phyloP scores from a whole-genome alignment of 2,329 filamentous ascomycete genomes.

The Biscogniauxia marginata region DNA sequence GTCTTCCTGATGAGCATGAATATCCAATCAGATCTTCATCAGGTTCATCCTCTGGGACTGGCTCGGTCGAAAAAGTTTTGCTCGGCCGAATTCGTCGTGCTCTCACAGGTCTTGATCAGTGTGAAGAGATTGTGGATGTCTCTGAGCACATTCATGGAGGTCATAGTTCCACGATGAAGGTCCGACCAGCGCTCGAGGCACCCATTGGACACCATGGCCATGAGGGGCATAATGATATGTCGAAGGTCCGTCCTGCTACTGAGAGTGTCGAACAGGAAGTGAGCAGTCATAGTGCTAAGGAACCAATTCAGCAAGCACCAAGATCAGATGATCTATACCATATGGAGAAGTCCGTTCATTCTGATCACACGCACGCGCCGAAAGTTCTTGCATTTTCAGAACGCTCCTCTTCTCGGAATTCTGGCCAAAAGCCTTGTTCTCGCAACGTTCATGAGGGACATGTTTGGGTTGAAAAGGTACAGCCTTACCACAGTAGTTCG shows the following conservation, averaged over 20 bases:
- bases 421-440: slow-evolving; percentile 1
- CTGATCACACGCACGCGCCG: slow-evolving; percentile 11
- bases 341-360: slow-evolving; percentile 10
- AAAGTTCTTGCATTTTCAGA: slow-evolving; percentile 21
- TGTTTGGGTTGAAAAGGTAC: slow-evolving; percentile 18
- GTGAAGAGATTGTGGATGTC: slow-evolving; percentile 15
- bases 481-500: slow-evolving; percentile 14
- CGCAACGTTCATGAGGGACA: slow-evolving; percentile 19
- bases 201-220: slow-evolving; percentile 6
- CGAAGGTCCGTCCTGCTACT: slow-evolving; percentile 17
- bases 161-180: slow-evolving; percentile 17
- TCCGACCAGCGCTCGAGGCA: slow-evolving; percentile 17
- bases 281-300: slow-evolving; percentile 6
- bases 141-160: slow-evolving; percentile 16
- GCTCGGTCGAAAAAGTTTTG: not conserved
- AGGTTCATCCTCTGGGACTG: slow-evolving; percentile 5
- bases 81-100: slow-evolving; percentile 12
- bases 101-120: slow-evolving; percentile 14
- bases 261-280: slow-evolving; percentile 1
- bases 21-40: slow-evolving; percentile 17
- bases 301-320: not conserved
- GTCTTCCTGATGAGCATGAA: slow-evolving; percentile 12
- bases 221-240: slow-evolving; percentile 8
- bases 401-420: not conserved
- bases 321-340: slow-evolving; percentile 1